Evolutionary conservation across 2,329 filamentous ascomycete species (phyloP).

Genomic region (Arthrinium phaeospermum): DNA sequence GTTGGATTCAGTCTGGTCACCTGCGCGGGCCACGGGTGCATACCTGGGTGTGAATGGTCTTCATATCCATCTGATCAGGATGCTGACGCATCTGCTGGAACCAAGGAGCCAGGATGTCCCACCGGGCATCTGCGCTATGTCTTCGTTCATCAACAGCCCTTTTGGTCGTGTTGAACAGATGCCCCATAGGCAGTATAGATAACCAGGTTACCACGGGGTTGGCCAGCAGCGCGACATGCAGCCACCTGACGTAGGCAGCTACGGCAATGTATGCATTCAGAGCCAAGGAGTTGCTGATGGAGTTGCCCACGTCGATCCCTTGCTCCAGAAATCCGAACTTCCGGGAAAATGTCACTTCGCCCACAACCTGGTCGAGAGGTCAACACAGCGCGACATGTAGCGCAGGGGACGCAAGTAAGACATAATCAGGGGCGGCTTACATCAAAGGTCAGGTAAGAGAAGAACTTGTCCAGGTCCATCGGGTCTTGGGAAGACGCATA

Average conservation of each 20-base stretch:
- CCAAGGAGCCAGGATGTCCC: conserved; percentile 25
- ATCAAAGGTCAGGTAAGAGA: conserved; percentile 33
- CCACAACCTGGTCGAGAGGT: conserved; percentile 22
- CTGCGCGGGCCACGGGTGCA: too few relatives aligned
- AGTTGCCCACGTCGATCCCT: conserved; percentile 31
- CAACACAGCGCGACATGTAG: too few relatives aligned
- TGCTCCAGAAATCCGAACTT: conserved; percentile 36
- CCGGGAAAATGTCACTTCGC: conserved; percentile 35
- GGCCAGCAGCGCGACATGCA: conserved; percentile 23
- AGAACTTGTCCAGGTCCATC: conserved; percentile 25
- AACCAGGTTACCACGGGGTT: conserved; percentile 28
- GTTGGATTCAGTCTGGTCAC: too few relatives aligned
- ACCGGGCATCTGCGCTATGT: conserved; percentile 23
- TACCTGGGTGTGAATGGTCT: not conserved
- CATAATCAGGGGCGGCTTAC: too few relatives aligned
- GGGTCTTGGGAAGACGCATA: conserved; percentile 8
- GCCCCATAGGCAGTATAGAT: conserved; percentile 23
- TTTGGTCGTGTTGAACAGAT: conserved; percentile 21
- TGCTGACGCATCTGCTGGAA: conserved; percentile 17
- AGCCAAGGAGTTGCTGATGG: conserved; percentile 26
- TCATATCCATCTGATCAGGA: not conserved
- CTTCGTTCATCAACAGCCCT: conserved; percentile 20
- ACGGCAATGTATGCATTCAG: conserved; percentile 19
- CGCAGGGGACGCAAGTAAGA: too few relatives aligned
- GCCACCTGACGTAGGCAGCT: conserved; percentile 21